phyloP scores from a whole-genome alignment of 2,329 filamentous ascomycete species.

The Apiospora marii region DNA sequence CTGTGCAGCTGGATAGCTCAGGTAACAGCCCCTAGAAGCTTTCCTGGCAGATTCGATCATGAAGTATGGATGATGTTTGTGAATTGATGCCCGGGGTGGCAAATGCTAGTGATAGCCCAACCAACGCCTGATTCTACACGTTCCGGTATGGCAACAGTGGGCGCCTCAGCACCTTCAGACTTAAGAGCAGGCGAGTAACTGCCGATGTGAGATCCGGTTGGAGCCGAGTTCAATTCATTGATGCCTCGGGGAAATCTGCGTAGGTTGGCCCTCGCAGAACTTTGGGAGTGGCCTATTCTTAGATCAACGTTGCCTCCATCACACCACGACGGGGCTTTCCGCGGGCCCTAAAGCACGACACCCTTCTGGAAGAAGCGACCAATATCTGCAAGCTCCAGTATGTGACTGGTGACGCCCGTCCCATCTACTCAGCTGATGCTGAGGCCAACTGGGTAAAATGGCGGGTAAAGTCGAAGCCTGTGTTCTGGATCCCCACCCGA shows the following conservation, averaged over 20 bases:
- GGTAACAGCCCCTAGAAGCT: neutral
- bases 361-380: neutral
- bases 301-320: neutral
- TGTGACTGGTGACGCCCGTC: neutral
- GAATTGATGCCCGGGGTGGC: too few species aligned
- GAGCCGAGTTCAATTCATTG: neutral
- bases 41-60: neutral
- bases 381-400: neutral
- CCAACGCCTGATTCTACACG: neutral
- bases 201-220: neutral
- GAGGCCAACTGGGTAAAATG: conserved; percentile 16
- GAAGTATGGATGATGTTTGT: neutral
- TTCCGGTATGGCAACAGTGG: neutral
- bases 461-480: conserved; percentile 16
- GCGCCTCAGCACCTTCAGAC: neutral
- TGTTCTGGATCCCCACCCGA: conserved; percentile 16
- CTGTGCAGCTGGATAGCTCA: neutral
- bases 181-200: neutral
- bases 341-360: conserved; percentile 17
- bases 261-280: neutral
- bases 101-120: neutral
- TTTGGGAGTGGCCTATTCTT: neutral
- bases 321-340: conserved; percentile 5
- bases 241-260: neutral
- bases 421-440: conserved; percentile 20